Conservation (phyloP, 2,329 filamentous ascomycete species). For the Fusarium sp. region DNA sequence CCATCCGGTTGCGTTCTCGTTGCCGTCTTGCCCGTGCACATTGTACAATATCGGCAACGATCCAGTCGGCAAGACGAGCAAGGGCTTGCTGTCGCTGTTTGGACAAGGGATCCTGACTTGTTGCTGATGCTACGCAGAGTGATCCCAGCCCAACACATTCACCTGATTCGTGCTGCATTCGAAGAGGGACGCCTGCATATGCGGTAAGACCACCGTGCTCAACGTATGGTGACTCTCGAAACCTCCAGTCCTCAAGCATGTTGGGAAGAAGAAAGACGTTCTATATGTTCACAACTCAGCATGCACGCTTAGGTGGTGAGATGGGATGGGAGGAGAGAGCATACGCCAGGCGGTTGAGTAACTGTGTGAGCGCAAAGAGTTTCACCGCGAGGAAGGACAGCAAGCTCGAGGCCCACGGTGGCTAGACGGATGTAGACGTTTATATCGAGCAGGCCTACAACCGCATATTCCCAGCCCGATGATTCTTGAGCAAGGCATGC, state of each 20-base stretch:
- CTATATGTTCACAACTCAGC: slow-evolving; percentile 23
- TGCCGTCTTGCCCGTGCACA: slow-evolving; percentile 51
- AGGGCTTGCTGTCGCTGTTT: slow-evolving; percentile 43
- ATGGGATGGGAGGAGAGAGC: neutral
- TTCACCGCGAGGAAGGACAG: slow-evolving; percentile 55
- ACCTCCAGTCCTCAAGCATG: slow-evolving; percentile 56
- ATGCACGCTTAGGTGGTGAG: neutral
- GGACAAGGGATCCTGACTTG: slow-evolving; percentile 46
- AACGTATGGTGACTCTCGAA: slow-evolving; percentile 52
- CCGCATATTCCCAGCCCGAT: slow-evolving; percentile 57
- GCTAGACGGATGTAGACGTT: slow-evolving; percentile 55
- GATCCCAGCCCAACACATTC: slow-evolving; percentile 53
- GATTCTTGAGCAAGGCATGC: slow-evolving; percentile 52
- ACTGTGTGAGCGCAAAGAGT: slow-evolving; percentile 57
- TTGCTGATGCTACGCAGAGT: slow-evolving; percentile 54
- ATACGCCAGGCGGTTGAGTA: slow-evolving; percentile 46
- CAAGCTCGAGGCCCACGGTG: slow-evolving; percentile 53
- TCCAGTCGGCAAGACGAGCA: slow-evolving; percentile 45
- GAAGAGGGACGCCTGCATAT: slow-evolving; percentile 54
- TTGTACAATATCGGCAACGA: slow-evolving; percentile 54
- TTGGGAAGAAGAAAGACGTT: slow-evolving; percentile 53
- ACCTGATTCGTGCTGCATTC: slow-evolving; percentile 52
- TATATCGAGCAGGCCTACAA: slow-evolving; percentile 55
- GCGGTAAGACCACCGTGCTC: slow-evolving; percentile 51
- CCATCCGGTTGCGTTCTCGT: slow-evolving; percentile 51